Conservation (phyloP, 2,329 filamentous ascomycete species). For the Sporothrix dimorphospora region DNA sequence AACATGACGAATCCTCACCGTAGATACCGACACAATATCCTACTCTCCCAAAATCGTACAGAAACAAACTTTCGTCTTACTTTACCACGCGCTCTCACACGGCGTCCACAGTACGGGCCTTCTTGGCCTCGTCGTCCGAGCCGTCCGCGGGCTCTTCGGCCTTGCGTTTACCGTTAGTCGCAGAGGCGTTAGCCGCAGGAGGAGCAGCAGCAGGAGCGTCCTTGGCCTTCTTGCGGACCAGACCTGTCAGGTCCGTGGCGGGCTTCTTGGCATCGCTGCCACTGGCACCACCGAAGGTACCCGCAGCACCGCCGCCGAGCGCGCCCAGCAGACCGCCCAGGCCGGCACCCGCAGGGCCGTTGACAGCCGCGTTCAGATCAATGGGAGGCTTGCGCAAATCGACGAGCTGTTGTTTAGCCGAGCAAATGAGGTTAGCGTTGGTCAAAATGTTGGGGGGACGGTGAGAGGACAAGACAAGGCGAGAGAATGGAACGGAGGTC, state of each 20-base stretch:
- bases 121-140: conserved; percentile 43
- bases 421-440: conserved; percentile 10
- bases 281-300: conserved; percentile 37
- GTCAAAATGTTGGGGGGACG: not conserved
- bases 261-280: conserved; percentile 73
- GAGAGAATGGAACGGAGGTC: not conserved
- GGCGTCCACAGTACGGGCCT: conserved; percentile 36
- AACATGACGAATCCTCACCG: not conserved
- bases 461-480: not conserved
- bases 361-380: conserved; percentile 59
- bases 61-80: not conserved
- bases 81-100: not conserved
- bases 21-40: not conserved
- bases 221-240: conserved; percentile 69
- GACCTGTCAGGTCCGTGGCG: conserved; percentile 73
- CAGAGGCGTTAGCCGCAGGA: conserved; percentile 35
- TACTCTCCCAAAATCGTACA: conserved; percentile 5
- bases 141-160: conserved; percentile 42
- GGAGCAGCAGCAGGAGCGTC: conserved; percentile 40
- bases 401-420: conserved; percentile 52
- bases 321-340: conserved; percentile 65
- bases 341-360: conserved; percentile 53
- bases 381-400: conserved; percentile 69
- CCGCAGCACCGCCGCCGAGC: conserved; percentile 50
- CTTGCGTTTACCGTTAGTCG: conserved; percentile 49